These are phyloP conservation scores for Plasmodium gonderi DNA, from an alignment of 169 alveolate species.

Conservation along the genomic window DNA sequence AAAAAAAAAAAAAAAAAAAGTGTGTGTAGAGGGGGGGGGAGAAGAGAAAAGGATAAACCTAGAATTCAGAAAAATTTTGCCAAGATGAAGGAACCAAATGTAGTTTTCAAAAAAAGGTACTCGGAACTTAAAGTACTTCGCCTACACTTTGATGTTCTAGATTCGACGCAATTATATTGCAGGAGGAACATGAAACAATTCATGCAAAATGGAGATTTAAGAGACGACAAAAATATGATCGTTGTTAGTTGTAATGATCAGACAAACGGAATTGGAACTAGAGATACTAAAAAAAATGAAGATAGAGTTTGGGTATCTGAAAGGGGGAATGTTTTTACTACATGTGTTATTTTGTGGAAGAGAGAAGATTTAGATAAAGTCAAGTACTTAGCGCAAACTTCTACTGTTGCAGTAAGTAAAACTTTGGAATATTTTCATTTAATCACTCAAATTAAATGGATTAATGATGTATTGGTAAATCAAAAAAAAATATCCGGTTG, in stretches of 20 bases:
- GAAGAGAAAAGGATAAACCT: background rate
- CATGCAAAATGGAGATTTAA: constrained; percentile 14
- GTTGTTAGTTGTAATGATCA: constrained; percentile 76
- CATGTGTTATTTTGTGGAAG: constrained; percentile 78
- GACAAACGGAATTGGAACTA: constrained; percentile 81
- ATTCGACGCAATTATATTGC: constrained; percentile 80
- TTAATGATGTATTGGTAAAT: constrained; percentile 78
- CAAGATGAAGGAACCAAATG: background rate
- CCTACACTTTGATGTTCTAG: constrained; percentile 74
- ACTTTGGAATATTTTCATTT: constrained; percentile 74
- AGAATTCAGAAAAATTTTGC: background rate
- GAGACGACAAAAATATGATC: constrained; percentile 28
- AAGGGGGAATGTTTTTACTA: constrained; percentile 68
- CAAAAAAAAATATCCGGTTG: constrained; percentile 78
- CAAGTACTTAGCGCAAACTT: constrained; percentile 73
- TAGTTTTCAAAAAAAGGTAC: background rate
- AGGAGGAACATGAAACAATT: constrained; percentile 64
- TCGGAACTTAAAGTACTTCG: background rate
- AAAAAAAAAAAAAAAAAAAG: too few species aligned
- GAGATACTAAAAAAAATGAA: constrained; percentile 56
- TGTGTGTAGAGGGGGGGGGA: too few species aligned
- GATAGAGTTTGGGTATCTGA: constrained; percentile 77
- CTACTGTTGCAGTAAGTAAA: constrained; percentile 77
- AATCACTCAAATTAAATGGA: constrained; percentile 76
- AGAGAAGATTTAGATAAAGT: constrained; percentile 32